Evolutionary conservation across 108 stramenopile genomes (phyloP), one percentile per base, ranked within the genome.

Genomic region (Pseudonitzschia pungens): DNA sequence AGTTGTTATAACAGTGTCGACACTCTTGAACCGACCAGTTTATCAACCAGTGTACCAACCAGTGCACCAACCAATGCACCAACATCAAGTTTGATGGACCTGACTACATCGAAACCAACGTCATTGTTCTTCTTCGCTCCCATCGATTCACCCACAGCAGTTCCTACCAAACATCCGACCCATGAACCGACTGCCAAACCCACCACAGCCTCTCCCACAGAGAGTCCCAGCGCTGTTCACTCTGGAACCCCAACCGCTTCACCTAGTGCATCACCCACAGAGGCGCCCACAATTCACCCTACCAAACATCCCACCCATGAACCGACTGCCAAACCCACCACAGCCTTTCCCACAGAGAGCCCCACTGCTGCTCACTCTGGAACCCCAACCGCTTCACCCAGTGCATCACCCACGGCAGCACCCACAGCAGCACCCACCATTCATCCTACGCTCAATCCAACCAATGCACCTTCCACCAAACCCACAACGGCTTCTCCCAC

Each of bases 401-500:
- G n/a, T n/a, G n/a, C 48, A 48, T 4, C 7, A 48, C 9, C 45
- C 14, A 48, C 45, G 14, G 18, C 45, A 48, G 1, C 18, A 4
- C 45, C 18, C 14, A 48, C 45, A 12, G 18, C 10, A 48, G 1
- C 6, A 6, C 36, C 36, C 36, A 48, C 48, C 6, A 18, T 29
- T 29, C 0, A 42, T 52, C 67, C 50, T 10, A 68, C 50, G 20
- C 16, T 0, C 1, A 27, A 7, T 28, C 65, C 65, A 6, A 43
- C 65, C 2, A 43, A 6, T 2, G 24, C 41, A 6, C 65, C 65
- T 43, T 43, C 65, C 18, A 21, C 22, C 0, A n/a, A 36, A 27
- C 65, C 65, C 20, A 24, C 24, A 5, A 65, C 64, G 41, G 21
- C 31, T 24, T 36, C 64, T 41, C 64, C 65, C 18, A 66, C 65